Percentiles rank a stretch among this genome's conserved stretches.
Evolutionary conservation across 495 filamentous ascomycete genomes (phyloP).

Genomic region (Penicillium verhagenii): DNA sequence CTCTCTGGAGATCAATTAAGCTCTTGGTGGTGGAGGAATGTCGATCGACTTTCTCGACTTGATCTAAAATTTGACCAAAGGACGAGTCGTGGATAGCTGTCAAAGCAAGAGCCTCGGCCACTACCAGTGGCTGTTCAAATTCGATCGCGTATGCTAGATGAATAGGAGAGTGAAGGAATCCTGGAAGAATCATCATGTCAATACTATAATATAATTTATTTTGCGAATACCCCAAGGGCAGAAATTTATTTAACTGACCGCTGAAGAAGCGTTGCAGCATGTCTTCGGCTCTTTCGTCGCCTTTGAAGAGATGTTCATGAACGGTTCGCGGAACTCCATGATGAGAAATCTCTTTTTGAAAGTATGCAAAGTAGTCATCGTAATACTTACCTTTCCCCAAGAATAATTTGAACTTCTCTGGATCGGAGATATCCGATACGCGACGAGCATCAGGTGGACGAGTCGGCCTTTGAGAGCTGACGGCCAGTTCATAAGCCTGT

Average conservation of each 20-base stretch:
- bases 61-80: conserved; percentile 16
- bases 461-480: conserved; percentile 24
- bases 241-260: conserved; percentile 9
- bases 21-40: neutral
- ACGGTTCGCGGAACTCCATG: conserved; percentile 30
- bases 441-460: conserved; percentile 18
- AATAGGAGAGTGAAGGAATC: conserved; percentile 37
- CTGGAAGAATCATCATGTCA: conserved; percentile 10
- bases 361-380: conserved; percentile 34
- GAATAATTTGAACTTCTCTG: conserved; percentile 19
- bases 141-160: conserved; percentile 41
- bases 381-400: conserved; percentile 29
- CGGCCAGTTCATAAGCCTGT: conserved; percentile 25
- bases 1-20: conserved; percentile 12
- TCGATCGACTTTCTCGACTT: conserved; percentile 13
- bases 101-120: conserved; percentile 39
- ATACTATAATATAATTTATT: too few relatives aligned
- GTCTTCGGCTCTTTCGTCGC: conserved; percentile 26
- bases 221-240: too few relatives aligned
- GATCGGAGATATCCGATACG: conserved; percentile 25
- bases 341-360: conserved; percentile 30
- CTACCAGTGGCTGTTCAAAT: conserved; percentile 35
- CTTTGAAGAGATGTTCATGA: conserved; percentile 29
- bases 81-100: conserved; percentile 29
- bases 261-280: conserved; percentile 33